Base-by-base conservation (phyloP, 768 basidiomycete genomes). In the Lepiota venenata region DNA sequence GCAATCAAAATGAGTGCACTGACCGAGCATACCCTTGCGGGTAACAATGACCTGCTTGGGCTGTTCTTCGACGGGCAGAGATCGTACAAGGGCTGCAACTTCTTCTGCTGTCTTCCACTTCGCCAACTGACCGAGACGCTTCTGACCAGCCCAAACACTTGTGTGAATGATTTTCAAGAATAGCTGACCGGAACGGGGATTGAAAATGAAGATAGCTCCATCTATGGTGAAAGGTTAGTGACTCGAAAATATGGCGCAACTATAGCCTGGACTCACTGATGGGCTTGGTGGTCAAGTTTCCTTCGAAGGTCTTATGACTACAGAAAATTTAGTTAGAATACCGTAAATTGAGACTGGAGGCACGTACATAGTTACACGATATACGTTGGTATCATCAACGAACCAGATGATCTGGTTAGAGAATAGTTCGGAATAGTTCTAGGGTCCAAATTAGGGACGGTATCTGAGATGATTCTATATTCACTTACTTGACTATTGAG, bases 21-120 rank as follows among this genome's bases (percentile, higher is more conserved):
- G 67, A 87, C 87, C 93, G 72, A 98, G 83, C 97, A 99, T 98
- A 76, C 97, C 97, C 86, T 99, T 99, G 56, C 97, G 85, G 25
- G 97, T 98, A 59, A 99, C 97, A 59, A 99, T 99, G 61, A 99
- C 96, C 68, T 99, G 96, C 73, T 99, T 99, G 8, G 97, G 97
- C 70, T 99, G 97, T 73, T 99, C 97, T 76, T 99, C 97, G 39
- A 99, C 97, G n/a, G 97, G 97, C 12, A 98, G 74, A 27, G 97
- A 98, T 53, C 97, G 92, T 59, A 98, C 90, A 62, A 98, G 73
- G 0, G 97, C 97, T 35, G 97, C 97, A 9, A 98, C 97, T 87
- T 99, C 97, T 84, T 99, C 97, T 15, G 97, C 97, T 5, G 96
- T 98, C 76, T 97, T 97, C 95, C 97, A 98, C 74, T 98, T 99